Evolutionary conservation across 2,329 filamentous ascomycete genomes (phyloP).

Genomic region (Fulvia fulva): DNA sequence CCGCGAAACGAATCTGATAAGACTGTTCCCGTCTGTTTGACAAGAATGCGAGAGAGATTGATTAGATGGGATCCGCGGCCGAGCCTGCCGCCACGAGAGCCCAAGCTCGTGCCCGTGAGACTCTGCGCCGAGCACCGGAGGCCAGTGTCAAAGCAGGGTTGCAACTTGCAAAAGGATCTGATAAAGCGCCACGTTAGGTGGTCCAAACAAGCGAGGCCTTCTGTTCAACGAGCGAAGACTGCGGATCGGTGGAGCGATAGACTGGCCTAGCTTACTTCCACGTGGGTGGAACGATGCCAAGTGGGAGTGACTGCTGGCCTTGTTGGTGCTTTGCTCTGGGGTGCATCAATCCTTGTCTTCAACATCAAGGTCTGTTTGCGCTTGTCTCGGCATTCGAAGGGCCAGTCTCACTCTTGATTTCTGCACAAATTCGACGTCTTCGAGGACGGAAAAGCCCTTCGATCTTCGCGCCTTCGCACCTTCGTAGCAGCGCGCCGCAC

Average conservation of each 20-base stretch:
- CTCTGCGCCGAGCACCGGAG: slow-evolving; percentile 10
- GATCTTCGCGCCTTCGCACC: background rate
- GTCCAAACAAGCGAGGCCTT: background rate
- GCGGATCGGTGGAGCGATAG: background rate
- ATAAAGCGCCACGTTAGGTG: slow-evolving; percentile 11
- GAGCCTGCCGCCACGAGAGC: slow-evolving; percentile 3
- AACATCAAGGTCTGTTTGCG: background rate
- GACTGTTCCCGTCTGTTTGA: background rate
- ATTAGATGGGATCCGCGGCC: slow-evolving; percentile 17
- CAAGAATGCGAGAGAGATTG: slow-evolving; percentile 6
- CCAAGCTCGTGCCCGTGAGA: background rate
- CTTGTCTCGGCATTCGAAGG: background rate
- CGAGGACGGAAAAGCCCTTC: too few species aligned
- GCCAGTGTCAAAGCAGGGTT: background rate
- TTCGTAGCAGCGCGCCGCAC: background rate
- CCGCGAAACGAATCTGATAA: background rate
- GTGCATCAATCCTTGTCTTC: background rate
- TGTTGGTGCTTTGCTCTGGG: background rate
- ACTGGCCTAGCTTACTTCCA: background rate
- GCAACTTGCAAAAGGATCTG: slow-evolving; percentile 13
- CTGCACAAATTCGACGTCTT: too few species aligned
- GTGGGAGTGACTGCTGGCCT: background rate
- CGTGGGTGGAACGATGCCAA: background rate
- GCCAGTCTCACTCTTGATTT: background rate
- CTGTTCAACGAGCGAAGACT: background rate